Conservation (phyloP, 78 protist species). For the Fonticula alba region DNA sequence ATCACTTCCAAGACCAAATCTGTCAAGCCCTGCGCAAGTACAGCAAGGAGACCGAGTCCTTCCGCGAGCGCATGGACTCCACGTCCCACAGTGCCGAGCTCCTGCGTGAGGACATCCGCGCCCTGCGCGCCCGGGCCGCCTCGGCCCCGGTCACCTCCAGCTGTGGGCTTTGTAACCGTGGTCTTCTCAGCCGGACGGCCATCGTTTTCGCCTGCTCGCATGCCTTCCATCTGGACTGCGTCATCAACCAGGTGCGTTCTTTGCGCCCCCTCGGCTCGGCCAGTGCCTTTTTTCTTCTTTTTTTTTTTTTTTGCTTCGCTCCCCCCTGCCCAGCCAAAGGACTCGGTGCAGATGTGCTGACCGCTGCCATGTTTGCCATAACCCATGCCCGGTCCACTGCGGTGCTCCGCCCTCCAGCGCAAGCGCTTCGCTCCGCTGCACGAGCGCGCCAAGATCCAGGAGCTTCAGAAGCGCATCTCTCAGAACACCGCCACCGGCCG, state of each 20-base stretch:
- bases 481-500: background rate
- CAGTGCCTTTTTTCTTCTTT: background rate
- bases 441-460: background rate
- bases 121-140: slow-evolving; percentile 33
- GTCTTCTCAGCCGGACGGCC: slow-evolving; percentile 41
- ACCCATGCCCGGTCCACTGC: background rate
- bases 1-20: slow-evolving; percentile 71
- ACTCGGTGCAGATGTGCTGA: slow-evolving; percentile 3
- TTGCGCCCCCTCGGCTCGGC: background rate
- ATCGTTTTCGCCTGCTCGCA: slow-evolving; percentile 77
- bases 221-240: slow-evolving; percentile 64
- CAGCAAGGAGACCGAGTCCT: slow-evolving; percentile 45
- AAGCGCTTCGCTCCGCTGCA: background rate
- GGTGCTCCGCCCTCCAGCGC: background rate
- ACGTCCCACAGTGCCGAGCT: slow-evolving; percentile 52
- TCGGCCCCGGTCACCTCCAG: background rate
- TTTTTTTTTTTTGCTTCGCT: too few relatives aligned
- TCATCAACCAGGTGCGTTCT: slow-evolving; percentile 19
- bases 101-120: slow-evolving; percentile 65
- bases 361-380: background rate
- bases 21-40: slow-evolving; percentile 57
- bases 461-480: background rate
- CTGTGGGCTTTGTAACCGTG: slow-evolving; percentile 50
- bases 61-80: slow-evolving; percentile 68
- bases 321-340: too few relatives aligned